A percentile compares a stretch with the other conserved stretches of the same genome.
Conservation (phyloP, 805 yeast genomes). For the Lachancea lanzarotensis region DNA sequence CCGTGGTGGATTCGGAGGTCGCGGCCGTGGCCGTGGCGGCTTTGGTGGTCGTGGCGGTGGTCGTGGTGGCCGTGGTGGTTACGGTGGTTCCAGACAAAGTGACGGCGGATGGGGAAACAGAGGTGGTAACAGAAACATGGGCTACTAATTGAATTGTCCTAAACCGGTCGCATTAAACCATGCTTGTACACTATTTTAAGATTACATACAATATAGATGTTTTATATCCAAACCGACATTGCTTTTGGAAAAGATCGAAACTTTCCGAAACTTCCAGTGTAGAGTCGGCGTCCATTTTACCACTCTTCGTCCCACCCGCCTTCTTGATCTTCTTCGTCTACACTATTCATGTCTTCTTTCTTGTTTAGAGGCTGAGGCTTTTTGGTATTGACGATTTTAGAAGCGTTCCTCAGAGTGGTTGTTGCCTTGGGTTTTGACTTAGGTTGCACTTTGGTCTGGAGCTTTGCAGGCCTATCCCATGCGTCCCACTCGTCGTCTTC, state of each 20-base stretch:
- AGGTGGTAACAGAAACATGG: constrained; percentile 22
- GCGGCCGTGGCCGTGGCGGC: constrained; percentile 40
- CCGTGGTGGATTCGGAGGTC: constrained; percentile 42
- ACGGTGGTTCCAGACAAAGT: constrained; percentile 30
- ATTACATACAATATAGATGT: neutral
- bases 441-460: constrained; percentile 2
- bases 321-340: constrained; percentile 11
- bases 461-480: constrained; percentile 10
- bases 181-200: constrained; percentile 2
- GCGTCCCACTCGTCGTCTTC: constrained; percentile 15
- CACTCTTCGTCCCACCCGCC: constrained; percentile 27
- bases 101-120: constrained; percentile 39
- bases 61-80: constrained; percentile 37
- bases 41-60: constrained; percentile 33
- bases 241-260: no score
- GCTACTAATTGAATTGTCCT: neutral
- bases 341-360: neutral
- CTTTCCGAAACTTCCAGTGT: neutral
- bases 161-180: constrained; percentile 2
- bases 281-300: constrained; percentile 8
- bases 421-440: neutral
- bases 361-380: neutral
- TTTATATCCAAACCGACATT: neutral
- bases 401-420: neutral
- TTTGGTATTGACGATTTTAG: neutral